phyloP scores from a whole-genome alignment of 2,329 filamentous ascomycete genomes.

The Fusarium falciforme region DNA sequence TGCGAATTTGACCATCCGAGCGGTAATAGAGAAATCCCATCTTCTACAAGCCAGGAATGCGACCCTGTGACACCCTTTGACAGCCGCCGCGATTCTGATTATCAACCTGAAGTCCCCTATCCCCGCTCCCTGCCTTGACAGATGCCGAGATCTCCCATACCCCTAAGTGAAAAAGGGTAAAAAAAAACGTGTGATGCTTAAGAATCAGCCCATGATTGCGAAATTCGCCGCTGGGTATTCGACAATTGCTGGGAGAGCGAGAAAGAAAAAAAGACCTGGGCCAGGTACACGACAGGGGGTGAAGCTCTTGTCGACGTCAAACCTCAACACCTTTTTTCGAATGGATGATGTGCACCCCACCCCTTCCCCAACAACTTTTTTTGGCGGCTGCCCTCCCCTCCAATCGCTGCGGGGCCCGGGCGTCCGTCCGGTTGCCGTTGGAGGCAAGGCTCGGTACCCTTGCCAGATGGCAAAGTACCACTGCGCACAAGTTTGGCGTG shows the following conservation, averaged over 20 bases:
- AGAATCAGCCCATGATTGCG: conserved; percentile 42
- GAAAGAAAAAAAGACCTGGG: conserved; percentile 1
- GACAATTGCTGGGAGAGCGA: conserved; percentile 32
- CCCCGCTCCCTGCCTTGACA: conserved; percentile 10
- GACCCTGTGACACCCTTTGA: conserved; percentile 12
- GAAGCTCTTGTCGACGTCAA: conserved; percentile 31
- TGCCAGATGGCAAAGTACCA: conserved; percentile 17
- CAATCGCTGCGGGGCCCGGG: conserved; percentile 34
- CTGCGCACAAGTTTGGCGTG: fast-evolving
- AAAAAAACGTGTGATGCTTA: conserved; percentile 26
- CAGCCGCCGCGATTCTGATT: conserved; percentile 29
- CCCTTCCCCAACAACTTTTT: conserved; percentile 48
- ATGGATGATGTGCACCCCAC: conserved; percentile 34
- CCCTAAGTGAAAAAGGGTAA: neutral
- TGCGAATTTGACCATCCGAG: neutral
- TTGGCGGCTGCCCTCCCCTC: conserved; percentile 24
- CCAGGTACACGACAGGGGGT: conserved; percentile 4
- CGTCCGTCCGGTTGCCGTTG: conserved; percentile 16
- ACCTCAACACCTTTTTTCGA: conserved; percentile 39
- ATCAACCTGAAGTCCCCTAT: conserved; percentile 1
- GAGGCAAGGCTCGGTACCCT: conserved; percentile 12
- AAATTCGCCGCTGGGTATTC: conserved; percentile 34
- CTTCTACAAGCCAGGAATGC: neutral
- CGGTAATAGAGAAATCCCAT: neutral
- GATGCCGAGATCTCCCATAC: conserved; percentile 27